These are phyloP conservation scores for Exophiala sp. DNA, from an alignment of 2,329 filamentous ascomycete species.

Conservation along the genomic window DNA sequence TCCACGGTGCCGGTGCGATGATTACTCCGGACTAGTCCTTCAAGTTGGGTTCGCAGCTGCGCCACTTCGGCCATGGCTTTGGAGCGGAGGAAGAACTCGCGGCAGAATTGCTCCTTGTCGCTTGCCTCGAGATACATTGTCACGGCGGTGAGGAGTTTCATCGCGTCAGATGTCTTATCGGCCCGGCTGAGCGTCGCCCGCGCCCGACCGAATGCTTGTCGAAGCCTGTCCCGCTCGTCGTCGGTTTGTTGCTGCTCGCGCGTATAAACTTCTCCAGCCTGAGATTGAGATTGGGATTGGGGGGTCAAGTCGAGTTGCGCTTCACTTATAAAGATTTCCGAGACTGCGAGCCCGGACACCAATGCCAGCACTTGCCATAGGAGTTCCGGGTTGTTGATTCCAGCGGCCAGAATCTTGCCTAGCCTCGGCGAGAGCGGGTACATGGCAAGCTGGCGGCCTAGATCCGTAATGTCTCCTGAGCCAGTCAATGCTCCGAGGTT, in stretches of 20 bases:
- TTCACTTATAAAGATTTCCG: constrained; percentile 80
- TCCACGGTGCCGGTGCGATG: constrained; percentile 43
- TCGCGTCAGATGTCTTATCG: constrained; percentile 77
- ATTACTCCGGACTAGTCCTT: constrained; percentile 69
- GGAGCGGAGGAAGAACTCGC: constrained; percentile 73
- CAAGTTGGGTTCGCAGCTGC: constrained; percentile 77
- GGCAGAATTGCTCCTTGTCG: constrained; percentile 64
- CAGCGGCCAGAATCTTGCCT: constrained; percentile 83
- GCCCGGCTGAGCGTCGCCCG: constrained; percentile 73
- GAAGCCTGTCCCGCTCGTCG: constrained; percentile 59
- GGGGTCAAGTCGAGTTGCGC: constrained; percentile 62
- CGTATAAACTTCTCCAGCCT: constrained; percentile 45
- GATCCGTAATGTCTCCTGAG: constrained; percentile 67
- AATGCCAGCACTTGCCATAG: constrained; percentile 80
- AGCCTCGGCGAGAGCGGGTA: constrained; percentile 90
- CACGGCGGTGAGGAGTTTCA: constrained; percentile 83
- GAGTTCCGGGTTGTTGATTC: constrained; percentile 67
- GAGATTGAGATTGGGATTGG: constrained; percentile 32
- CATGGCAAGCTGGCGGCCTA: constrained; percentile 74
- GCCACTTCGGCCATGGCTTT: constrained; percentile 83
- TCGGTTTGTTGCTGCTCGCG: constrained; percentile 67
- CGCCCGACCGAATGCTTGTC: constrained; percentile 62
- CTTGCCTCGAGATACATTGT: constrained; percentile 70
- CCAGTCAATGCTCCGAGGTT: constrained; percentile 74
- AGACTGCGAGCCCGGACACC: constrained; percentile 80